Evolutionary conservation across 2,329 filamentous ascomycete genomes (phyloP), one percentile per base, ranked within the genome.

Genomic region (Apiospora sp.): DNA sequence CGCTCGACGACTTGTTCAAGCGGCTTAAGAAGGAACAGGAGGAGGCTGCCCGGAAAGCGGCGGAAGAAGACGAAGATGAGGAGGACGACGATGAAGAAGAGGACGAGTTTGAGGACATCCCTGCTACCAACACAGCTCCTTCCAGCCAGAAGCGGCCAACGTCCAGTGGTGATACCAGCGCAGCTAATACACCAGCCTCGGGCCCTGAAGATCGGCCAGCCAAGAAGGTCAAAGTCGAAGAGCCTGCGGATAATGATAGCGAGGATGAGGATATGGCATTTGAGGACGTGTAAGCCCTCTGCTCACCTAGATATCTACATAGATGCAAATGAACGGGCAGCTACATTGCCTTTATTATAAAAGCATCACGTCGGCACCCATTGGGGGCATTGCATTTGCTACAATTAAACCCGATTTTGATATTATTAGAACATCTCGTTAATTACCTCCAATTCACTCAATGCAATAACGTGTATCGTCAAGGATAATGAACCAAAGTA

Each of bases 1-100:
- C 88, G 72, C 88, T 94, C 74, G 91, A 92, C 72, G 89, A 90
- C 71, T 90, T 93, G 72, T 94, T 93, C 79, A 89, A 89, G 49
- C 88, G 88, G 73, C 85, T 94, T 24, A 91, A 91, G 76, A 88
- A 91, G 74, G 88, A 92, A 80, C 78, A 79, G 68, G 84, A 86
- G 49, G 86, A 89, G 41, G 87, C 86, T n/a, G 85, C 85, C 58
- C 84, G 86, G 22, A 86, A 87, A 71, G 84, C 84, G 1, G 85
- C 86, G 34, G 83, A 84, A 30, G 85, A 85, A 34, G 85, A 84
- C 16, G 87, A 88, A 10, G 83, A 83, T 8, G 82, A 84, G 24
- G 82, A 84, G 8, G 82, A 83, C 0, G 78, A 79, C 2, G 78
- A 78, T 8, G 78, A 80, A n/a, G 77, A 78, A 3, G 79, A 77